These are phyloP conservation scores for Chrysoporthe cubensis DNA, from an alignment of 2,329 filamentous ascomycete species.

Conservation along the genomic window DNA sequence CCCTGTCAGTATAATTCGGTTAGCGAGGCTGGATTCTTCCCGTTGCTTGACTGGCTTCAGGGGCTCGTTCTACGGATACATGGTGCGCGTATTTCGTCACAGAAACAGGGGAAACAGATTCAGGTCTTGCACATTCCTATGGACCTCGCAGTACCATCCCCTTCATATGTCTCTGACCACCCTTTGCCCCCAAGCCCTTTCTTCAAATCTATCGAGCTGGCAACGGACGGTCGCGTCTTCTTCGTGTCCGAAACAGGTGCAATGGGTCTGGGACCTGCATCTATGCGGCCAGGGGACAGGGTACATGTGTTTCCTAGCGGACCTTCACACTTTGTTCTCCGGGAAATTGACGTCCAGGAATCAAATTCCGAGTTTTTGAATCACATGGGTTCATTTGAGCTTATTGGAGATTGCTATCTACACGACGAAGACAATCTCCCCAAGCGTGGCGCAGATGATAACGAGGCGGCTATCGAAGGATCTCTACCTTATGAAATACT, in stretches of 20 bases:
- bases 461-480: not conserved
- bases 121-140: not conserved
- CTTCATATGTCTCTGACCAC: not conserved
- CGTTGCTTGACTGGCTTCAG: not conserved
- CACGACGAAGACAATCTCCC: not conserved
- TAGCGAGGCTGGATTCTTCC: not conserved
- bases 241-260: not conserved
- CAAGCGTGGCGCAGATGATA: not conserved
- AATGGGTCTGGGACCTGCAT: slow-evolving; percentile 17
- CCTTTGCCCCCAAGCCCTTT: not conserved
- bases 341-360: not conserved
- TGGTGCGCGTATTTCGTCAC: not conserved
- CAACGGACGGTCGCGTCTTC: slow-evolving; percentile 15
- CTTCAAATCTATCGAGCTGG: slow-evolving; percentile 7
- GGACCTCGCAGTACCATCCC: not conserved
- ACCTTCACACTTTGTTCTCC: slow-evolving; percentile 11
- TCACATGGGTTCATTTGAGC: not conserved
- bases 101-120: not conserved
- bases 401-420: slow-evolving; percentile 18
- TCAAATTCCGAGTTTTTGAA: too few relatives aligned
- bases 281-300: not conserved
- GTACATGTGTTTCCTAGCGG: slow-evolving; percentile 6
- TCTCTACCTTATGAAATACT: slow-evolving; percentile 15
- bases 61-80: not conserved
- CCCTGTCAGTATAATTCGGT: not conserved